A percentile compares a stretch with the other conserved stretches of the same genome.
Conservation (phyloP, 768 basidiomycete genomes). For the Trichaptum fuscoviolaceum region DNA sequence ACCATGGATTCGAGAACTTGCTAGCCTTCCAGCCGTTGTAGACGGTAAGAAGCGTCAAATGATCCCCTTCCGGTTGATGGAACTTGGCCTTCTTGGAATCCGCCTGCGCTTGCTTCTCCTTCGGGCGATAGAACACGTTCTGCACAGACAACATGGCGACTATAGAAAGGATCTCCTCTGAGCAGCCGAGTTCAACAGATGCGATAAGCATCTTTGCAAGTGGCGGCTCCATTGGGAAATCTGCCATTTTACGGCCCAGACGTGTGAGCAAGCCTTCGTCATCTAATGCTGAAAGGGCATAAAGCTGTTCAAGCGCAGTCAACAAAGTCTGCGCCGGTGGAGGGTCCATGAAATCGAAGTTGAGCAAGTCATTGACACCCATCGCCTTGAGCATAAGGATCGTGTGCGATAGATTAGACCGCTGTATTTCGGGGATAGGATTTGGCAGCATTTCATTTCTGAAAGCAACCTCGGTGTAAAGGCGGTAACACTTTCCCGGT, state of each 20-base stretch:
- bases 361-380: constrained; percentile 96
- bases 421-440: constrained; percentile 96
- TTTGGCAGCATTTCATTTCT: constrained; percentile 98
- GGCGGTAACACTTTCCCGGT: constrained; percentile 95
- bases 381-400: constrained; percentile 97
- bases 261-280: constrained; percentile 95
- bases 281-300: constrained; percentile 92
- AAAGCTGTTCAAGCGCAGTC: constrained; percentile 90
- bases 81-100: constrained; percentile 99
- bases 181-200: constrained; percentile 95
- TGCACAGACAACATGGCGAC: constrained; percentile 98
- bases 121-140: constrained; percentile 97
- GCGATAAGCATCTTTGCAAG: constrained; percentile 98
- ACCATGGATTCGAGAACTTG: constrained; percentile 98
- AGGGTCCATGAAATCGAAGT: constrained; percentile 99
- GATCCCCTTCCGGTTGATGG: constrained; percentile 97
- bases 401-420: constrained; percentile 87
- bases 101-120: constrained; percentile 98
- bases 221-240: constrained; percentile 97
- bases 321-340: constrained; percentile 96
- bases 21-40: constrained; percentile 98
- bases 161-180: constrained; percentile 94
- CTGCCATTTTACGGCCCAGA: constrained; percentile 97
- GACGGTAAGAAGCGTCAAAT: constrained; percentile 85
- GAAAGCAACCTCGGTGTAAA: constrained; percentile 97